phyloP scores from a whole-genome alignment of 345 rosid species.

The Eucalyptus marginata region DNA sequence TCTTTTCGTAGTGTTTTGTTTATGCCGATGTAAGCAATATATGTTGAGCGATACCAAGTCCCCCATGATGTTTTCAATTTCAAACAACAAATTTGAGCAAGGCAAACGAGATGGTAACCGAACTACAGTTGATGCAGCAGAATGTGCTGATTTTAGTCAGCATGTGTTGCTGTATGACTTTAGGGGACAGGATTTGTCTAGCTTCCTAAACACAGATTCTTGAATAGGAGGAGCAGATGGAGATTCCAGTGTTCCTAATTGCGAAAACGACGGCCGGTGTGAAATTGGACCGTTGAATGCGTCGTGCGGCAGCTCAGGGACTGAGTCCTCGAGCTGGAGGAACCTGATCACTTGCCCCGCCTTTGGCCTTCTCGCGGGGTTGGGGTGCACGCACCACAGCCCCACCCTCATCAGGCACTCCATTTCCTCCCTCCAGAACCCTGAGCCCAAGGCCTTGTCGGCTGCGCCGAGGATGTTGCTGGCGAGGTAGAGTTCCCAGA shows the following conservation, averaged over 20 bases:
- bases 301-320: not conserved
- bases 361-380: not conserved
- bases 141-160: not conserved
- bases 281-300: not conserved
- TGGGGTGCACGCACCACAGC: not conserved
- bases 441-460: not conserved
- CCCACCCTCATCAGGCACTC: not conserved
- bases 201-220: not conserved
- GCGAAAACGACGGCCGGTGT: not conserved
- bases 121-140: not conserved
- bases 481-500: not conserved
- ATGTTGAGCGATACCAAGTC: not conserved
- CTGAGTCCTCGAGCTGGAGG: not conserved
- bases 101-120: not conserved
- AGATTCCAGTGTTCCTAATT: not conserved
- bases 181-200: not conserved
- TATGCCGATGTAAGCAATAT: not conserved
- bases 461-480: not conserved
- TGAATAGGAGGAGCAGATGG: not conserved
- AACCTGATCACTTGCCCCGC: not conserved
- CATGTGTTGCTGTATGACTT: not conserved
- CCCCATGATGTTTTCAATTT: not conserved
- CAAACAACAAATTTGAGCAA: not conserved
- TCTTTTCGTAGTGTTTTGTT: not conserved
- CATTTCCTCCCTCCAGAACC: not conserved